Base-by-base conservation (phyloP, 345 rosid species). In the Mangifera indica region DNA sequence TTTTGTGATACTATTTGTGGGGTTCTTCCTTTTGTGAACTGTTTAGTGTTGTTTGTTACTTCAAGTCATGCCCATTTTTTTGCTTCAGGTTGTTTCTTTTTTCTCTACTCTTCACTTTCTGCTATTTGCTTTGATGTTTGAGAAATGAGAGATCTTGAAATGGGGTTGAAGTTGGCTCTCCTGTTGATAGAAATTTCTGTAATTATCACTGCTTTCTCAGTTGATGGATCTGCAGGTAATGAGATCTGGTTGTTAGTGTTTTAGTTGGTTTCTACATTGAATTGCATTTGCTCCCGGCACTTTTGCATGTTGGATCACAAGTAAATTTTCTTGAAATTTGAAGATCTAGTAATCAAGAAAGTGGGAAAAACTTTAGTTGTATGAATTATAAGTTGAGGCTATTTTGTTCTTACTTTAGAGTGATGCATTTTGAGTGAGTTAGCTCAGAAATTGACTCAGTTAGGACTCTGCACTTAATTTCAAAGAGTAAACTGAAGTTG, bases 171-270 rank as follows among this genome's bases (percentile, higher is more conserved):
- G 60, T 32, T 78, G 72, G 72, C 69, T 67, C 45, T 83, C 63
- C 11, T 79, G 83, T 44, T 83, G 78, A 45, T 85, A 74, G 70
- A 77, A 40, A 8, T 75, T 10, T 74, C 69, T 53, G 13, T 74
- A 44, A 25, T 57, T 45, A 9, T 67, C 65, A 72, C 26, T 77
- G 83, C 78, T 56, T 25, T 78, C 60, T 62, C 76, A 58, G 76
- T 75, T 79, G 78, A 76, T 76, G 88, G 84, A 81, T 85, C 88
- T 79, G 74, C 91, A 79, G 93, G 93, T 88, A 85, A 83, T 60
- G 75, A 60, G 64, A 9, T 49, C 69, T 65, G 20, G n/a, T 58
- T 70, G 65, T 25, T 37, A 18, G 32, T 66, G 20, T 10, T 51
- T 57, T 1, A 21, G 44, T n/a, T 76, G 56, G 34, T 66, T 62